Percentiles rank a stretch among this genome's conserved stretches.
These are phyloP conservation scores for Periconia digitata DNA, from an alignment of 2,329 filamentous ascomycete species.

Conservation along the genomic window DNA sequence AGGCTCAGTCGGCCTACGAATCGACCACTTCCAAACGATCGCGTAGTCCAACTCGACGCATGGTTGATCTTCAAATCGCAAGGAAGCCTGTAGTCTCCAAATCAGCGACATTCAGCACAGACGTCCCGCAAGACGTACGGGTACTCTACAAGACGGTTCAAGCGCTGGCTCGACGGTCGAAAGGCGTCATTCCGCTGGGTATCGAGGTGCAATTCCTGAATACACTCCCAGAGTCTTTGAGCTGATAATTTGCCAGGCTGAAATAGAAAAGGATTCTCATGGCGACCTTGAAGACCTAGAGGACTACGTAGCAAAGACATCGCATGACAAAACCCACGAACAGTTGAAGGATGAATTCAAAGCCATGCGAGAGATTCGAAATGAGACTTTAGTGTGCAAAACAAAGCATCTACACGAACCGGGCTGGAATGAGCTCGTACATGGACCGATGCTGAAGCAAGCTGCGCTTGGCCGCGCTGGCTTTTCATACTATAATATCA, in stretches of 20 bases:
- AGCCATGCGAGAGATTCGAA: slow-evolving; percentile 17
- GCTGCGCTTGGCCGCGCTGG: slow-evolving; percentile 15
- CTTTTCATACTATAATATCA: slow-evolving; percentile 21
- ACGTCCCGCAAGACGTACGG: slow-evolving; percentile 18
- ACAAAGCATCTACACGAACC: slow-evolving; percentile 20
- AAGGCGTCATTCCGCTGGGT: slow-evolving; percentile 19
- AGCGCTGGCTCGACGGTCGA: slow-evolving; percentile 13
- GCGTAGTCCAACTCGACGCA: slow-evolving; percentile 16
- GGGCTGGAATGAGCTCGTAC: slow-evolving; percentile 11
- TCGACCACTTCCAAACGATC: slow-evolving; percentile 18
- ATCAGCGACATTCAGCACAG: too few species aligned
- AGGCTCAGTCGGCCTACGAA: slow-evolving; percentile 15
- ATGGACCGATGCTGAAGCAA: slow-evolving; percentile 21
- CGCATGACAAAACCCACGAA: slow-evolving; percentile 15
- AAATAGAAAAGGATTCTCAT: slow-evolving; percentile 12
- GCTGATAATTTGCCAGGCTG: slow-evolving; percentile 14
- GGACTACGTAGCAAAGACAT: slow-evolving; percentile 15
- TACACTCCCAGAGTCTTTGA: slow-evolving; percentile 8
- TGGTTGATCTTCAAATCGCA: slow-evolving; percentile 19
- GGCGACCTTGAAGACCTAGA: slow-evolving; percentile 18
- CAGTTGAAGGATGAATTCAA: slow-evolving; percentile 20
- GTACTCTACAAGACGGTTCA: slow-evolving; percentile 17
- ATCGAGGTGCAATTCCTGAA: slow-evolving; percentile 16
- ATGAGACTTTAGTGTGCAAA: slow-evolving; percentile 18
- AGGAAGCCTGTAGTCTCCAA: slow-evolving; percentile 18